Conservation (phyloP, 495 filamentous ascomycete genomes). For the Penicillium crystallinum region DNA sequence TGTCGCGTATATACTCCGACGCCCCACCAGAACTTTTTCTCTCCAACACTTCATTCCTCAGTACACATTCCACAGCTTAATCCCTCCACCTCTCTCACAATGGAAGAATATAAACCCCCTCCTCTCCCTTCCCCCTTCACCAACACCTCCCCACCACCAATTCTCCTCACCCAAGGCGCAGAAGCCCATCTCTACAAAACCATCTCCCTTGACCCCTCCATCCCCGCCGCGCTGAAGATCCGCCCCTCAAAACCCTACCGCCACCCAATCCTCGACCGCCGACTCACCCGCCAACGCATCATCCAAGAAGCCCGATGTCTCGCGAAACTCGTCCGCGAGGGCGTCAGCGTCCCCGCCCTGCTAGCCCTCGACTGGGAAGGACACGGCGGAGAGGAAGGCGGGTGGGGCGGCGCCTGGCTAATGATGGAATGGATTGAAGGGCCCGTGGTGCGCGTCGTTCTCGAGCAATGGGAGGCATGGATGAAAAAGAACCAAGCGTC, state of each 20-base stretch:
- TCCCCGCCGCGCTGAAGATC: conserved; percentile 81
- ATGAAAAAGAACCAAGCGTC: conserved; percentile 24
- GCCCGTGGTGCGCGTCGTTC: conserved; percentile 56
- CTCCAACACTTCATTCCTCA: not conserved
- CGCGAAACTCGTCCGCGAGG: conserved; percentile 66
- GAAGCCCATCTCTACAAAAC: conserved; percentile 92
- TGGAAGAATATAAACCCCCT: conserved; percentile 33
- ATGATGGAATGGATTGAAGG: conserved; percentile 89
- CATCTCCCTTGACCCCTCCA: conserved; percentile 63
- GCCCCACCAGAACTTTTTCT: conserved; percentile 8
- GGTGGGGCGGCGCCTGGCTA: conserved; percentile 71
- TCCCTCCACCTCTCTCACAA: not conserved
- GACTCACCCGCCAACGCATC: conserved; percentile 80
- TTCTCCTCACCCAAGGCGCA: conserved; percentile 82
- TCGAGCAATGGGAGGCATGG: conserved; percentile 59
- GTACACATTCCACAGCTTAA: not conserved
- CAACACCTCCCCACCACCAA: conserved; percentile 49
- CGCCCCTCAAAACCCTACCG: conserved; percentile 90
- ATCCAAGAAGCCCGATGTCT: conserved; percentile 83
- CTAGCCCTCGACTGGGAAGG: conserved; percentile 66
- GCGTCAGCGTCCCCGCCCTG: conserved; percentile 71
- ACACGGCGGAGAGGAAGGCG: conserved; percentile 19
- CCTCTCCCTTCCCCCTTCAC: conserved; percentile 63
- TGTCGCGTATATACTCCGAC: conserved; percentile 3
- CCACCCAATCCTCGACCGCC: conserved; percentile 82